Evolutionary conservation across 352 stramenopile genomes (phyloP), one percentile per base, ranked within the genome.

Genomic region (Phytopythium kandeliae): DNA sequence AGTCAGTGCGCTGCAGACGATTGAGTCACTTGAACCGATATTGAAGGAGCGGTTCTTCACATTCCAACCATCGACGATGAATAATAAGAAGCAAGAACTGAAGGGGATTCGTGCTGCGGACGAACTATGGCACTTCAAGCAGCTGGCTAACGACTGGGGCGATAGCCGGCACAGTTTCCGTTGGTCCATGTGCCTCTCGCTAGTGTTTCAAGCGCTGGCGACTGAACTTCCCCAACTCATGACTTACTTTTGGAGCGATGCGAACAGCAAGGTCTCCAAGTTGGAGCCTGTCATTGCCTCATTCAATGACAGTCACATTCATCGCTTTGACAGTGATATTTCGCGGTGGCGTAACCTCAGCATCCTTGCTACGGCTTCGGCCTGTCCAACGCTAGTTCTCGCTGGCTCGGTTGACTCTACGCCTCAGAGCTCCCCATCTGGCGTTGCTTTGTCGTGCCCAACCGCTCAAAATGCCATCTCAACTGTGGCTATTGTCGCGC

Each of bases 311-410:
- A 24, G 51, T 48, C 48, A 65, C 40, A 17, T 33, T 21, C 17
- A 25, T 53, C 34, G 60, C n/a, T 24, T n/a, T 16, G 10, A 10
- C 24, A 37, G 34, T 11, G 26, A 31, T 41, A 47, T 85, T 25
- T 62, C 64, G 11, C 76, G 79, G 24, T 92, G 81, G 81, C 56
- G 81, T 6, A 89, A 90, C 11, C 43, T 89, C 15, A 63, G 74
- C 4, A 67, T 90, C 28, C 41, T 92, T 2, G 63, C 74, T 15
- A 85, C 75, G 11, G 40, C 69, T 0, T 76, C 72, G 3, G 73
- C 77, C 5, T 77, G 71, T 55, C 58, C 62, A 2, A 68, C 70
- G 6, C 37, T 85, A 46, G 21, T 21, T 3, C 46, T 30, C 17
- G 34, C 8, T 34, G 21, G 24, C 43, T 40, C 17, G 48, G 35